A percentile compares a stretch with the other conserved stretches of the same genome.
phyloP scores from a whole-genome alignment of 371 early-diverging fungal genomes.

The Apophysomyces variabilis region DNA sequence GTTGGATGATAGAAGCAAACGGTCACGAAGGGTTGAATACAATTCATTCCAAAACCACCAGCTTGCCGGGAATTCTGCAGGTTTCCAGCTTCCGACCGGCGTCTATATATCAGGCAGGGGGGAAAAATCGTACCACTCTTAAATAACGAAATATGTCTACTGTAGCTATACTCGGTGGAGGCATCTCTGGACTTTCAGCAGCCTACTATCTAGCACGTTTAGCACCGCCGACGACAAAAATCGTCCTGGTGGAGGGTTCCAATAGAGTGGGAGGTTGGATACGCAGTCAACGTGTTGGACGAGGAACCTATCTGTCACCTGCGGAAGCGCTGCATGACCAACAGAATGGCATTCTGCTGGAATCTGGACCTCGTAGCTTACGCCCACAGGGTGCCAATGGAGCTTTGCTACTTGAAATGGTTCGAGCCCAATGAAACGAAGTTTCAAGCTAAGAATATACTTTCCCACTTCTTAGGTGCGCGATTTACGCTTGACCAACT shows the following conservation, averaged over 20 bases:
- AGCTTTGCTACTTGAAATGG: slow-evolving; percentile 78
- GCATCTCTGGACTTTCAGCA: slow-evolving; percentile 88
- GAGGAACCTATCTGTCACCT: slow-evolving; percentile 25
- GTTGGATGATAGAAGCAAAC: no score
- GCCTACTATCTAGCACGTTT: slow-evolving; percentile 80
- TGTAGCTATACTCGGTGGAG: slow-evolving; percentile 87
- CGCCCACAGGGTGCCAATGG: slow-evolving; percentile 80
- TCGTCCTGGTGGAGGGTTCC: slow-evolving; percentile 77
- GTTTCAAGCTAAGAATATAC: neutral
- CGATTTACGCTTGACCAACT: slow-evolving; percentile 58
- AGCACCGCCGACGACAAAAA: slow-evolving; percentile 51
- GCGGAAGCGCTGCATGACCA: slow-evolving; percentile 7
- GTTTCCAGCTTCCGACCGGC: no score
- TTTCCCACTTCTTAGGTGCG: slow-evolving; percentile 51
- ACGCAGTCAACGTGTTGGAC: slow-evolving; percentile 57
- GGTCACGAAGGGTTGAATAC: no score
- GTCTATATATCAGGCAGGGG: neutral
- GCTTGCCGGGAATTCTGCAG: no score
- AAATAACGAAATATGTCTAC: neutral
- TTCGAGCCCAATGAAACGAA: slow-evolving; percentile 29
- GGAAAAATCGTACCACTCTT: neutral
- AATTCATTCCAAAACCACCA: no score
- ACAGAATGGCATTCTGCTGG: slow-evolving; percentile 65
- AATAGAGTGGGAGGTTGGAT: slow-evolving; percentile 90
- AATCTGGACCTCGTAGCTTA: slow-evolving; percentile 89